Percentiles rank a stretch among this genome's conserved stretches.
Conservation (phyloP, 768 basidiomycete genomes). For the Stropharia rugosoannulata region DNA sequence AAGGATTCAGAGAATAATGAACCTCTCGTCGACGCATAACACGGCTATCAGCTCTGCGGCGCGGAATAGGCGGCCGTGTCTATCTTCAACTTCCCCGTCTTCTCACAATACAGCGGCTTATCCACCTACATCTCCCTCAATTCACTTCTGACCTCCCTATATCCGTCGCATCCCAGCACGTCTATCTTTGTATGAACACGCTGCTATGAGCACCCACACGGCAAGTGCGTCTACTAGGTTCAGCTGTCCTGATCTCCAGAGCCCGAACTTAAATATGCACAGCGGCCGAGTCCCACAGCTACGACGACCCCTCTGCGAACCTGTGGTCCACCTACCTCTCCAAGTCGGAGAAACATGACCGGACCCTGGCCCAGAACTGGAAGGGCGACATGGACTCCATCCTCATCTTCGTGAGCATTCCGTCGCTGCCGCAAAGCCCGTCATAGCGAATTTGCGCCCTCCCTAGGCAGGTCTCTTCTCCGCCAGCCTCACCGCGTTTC, state of each 20-base stretch:
- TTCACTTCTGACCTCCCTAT: too few relatives aligned
- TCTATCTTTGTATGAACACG: too few relatives aligned
- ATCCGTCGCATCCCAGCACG: too few relatives aligned
- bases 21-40: too few relatives aligned
- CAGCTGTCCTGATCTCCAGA: too few relatives aligned
- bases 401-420: slow-evolving; percentile 33
- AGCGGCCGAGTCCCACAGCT: slow-evolving; percentile 11
- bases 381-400: slow-evolving; percentile 41
- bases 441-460: not conserved
- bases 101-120: not conserved
- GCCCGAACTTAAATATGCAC: too few relatives aligned
- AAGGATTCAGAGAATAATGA: too few relatives aligned
- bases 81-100: not conserved
- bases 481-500: slow-evolving; percentile 37
- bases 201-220: too few relatives aligned
- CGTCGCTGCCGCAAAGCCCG: not conserved
- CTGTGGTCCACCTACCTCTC: slow-evolving; percentile 38
- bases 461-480: slow-evolving; percentile 39
- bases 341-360: slow-evolving; percentile 32
- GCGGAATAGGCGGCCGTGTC: too few relatives aligned
- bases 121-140: too few relatives aligned
- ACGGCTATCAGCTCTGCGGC: too few relatives aligned
- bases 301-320: slow-evolving; percentile 35
- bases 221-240: too few relatives aligned
- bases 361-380: slow-evolving; percentile 32